Base-by-base conservation (phyloP, 805 yeast genomes). In the Candida insectalens region DNA sequence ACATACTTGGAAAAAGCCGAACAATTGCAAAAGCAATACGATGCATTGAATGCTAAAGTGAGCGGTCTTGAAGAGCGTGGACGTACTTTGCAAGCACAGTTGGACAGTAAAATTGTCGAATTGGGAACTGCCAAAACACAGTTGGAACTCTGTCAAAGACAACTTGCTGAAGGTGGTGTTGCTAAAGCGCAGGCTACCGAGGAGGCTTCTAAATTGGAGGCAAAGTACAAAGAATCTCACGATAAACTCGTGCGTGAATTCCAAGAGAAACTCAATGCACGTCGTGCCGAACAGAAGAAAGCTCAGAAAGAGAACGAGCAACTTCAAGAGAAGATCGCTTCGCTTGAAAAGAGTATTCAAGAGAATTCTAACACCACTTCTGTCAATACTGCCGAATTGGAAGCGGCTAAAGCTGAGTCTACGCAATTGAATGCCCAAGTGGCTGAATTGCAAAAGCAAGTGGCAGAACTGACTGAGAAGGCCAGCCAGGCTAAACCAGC, bases 81-180 rank as follows among this genome's bases (percentile, higher is more conserved):
- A 6, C 40, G 33, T 5, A 39, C 36, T 41, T 35, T 54, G 19
- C 39, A 40, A 18, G 14, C 36, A 2, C 48, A 68, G 13, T 37
- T 67, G 8, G 69, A 61, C 10, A 66, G 71, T 12, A 73, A 70
- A 35, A 67, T 63, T 14, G 67, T 71, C 46, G 68, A 71, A 36
- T 46, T 78, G 27, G 51, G 53, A 28, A 51, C 71, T 18, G 46
- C 67, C 6, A 57, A 59, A 25, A 73, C 72, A 40, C 84, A 81
- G 39, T 63, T 65, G 34, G 69, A 68, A n/a, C 62, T 73, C 17
- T 72, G 83, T 75, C 74, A 71, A 52, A 57, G 54, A 10, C 65
- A 75, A 39, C 55, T 74, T 5, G 67, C 67, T 34, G 60, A 59
- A 38, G 41, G 40, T 22, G 40, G 35, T 15, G 33, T 36, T 6